Conservation (phyloP, 2,329 filamentous ascomycete species). For the Rasamsonia emersonii region DNA sequence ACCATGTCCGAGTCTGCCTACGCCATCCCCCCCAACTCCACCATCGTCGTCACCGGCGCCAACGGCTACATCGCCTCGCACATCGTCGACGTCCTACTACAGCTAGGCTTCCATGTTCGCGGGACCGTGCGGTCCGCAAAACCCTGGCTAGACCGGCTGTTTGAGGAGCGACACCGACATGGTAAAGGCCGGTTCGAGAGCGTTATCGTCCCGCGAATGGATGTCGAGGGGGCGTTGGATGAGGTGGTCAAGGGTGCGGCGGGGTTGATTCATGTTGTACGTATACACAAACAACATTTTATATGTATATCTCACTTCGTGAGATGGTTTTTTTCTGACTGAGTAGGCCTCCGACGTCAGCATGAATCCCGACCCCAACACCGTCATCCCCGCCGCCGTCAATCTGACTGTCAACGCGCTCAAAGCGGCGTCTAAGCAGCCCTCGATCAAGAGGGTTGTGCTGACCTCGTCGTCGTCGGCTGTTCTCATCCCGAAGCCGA, state of each 20-base stretch:
- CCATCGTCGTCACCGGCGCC: constrained; percentile 35
- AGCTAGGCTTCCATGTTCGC: constrained; percentile 34
- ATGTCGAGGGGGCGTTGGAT: constrained; percentile 12
- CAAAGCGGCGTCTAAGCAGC: constrained; percentile 3
- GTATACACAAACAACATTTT: not conserved
- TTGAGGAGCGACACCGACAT: constrained; percentile 17
- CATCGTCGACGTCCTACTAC: constrained; percentile 31
- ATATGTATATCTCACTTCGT: not conserved
- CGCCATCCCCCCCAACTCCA: constrained; percentile 18
- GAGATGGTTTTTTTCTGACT: not conserved
- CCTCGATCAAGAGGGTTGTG: constrained; percentile 5
- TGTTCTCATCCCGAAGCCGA: not conserved
- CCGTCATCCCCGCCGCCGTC: constrained; percentile 1
- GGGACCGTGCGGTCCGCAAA: constrained; percentile 31
- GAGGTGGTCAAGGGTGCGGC: constrained; percentile 3
- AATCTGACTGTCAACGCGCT: constrained; percentile 1
- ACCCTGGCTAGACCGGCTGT: constrained; percentile 20
- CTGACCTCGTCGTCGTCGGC: constrained; percentile 5
- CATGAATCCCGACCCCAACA: constrained; percentile 1
- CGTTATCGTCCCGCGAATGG: constrained; percentile 30
- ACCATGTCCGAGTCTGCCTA: not conserved
- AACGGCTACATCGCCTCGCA: constrained; percentile 36
- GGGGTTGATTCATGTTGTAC: constrained; percentile 4
- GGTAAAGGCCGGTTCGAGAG: constrained; percentile 24
- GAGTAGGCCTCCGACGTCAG: constrained; percentile 4